A percentile compares a stretch with the other conserved stretches of the same genome.
Evolutionary conservation across 2,329 filamentous ascomycete species (phyloP).

Genomic region (Cryphonectria carpinicola): DNA sequence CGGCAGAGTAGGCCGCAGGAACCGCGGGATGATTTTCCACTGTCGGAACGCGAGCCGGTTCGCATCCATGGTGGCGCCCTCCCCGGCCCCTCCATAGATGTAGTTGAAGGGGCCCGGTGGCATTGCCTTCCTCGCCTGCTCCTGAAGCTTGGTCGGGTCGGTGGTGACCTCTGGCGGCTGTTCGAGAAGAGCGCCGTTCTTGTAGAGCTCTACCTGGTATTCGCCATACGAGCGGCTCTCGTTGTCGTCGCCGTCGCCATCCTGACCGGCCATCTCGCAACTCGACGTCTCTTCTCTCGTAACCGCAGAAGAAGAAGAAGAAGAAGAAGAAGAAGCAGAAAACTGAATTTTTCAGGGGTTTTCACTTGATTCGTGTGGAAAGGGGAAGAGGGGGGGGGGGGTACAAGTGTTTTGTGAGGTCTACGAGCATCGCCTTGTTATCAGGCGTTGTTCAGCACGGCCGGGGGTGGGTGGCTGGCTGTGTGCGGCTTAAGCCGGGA

Average conservation of each 20-base stretch:
- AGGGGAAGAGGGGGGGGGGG: too few relatives aligned
- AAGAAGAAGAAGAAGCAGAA: neutral
- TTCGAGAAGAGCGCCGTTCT: conserved; percentile 53
- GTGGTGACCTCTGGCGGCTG: conserved; percentile 59
- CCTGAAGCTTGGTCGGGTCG: conserved; percentile 60
- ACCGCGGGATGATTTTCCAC: conserved; percentile 56
- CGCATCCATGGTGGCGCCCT: conserved; percentile 62
- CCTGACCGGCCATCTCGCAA: conserved; percentile 20
- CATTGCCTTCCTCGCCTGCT: conserved; percentile 55
- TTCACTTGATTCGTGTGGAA: neutral
- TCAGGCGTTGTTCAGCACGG: neutral
- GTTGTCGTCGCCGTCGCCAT: conserved; percentile 17
- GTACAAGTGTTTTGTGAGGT: neutral
- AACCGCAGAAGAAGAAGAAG: neutral
- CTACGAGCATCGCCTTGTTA: neutral
- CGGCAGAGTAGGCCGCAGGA: conserved; percentile 48
- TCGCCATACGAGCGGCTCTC: conserved; percentile 31
- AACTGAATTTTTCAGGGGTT: too few relatives aligned
- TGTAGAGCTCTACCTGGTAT: conserved; percentile 49
- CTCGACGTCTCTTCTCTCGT: neutral
- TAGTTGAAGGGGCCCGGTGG: conserved; percentile 58
- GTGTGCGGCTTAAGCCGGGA: neutral
- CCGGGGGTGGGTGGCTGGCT: neutral
- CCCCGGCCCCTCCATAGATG: conserved; percentile 65
- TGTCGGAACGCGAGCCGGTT: conserved; percentile 61